phyloP scores from a whole-genome alignment of 2,329 filamentous ascomycete genomes.

The Hymenoscyphus infarciens region DNA sequence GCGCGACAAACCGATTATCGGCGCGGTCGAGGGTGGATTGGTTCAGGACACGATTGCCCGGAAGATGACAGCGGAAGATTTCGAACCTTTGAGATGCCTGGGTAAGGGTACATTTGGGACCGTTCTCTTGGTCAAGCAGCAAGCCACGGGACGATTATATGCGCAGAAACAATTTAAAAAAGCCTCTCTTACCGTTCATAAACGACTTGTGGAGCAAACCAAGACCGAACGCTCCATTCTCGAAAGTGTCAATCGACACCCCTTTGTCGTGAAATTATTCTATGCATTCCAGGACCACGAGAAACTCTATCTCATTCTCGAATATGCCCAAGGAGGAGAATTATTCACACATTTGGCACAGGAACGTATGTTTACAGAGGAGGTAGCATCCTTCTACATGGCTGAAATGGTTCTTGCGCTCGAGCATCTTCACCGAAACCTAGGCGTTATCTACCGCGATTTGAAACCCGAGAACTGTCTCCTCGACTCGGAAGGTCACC shows the following conservation, averaged over 20 bases:
- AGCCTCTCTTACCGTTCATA: constrained; percentile 90
- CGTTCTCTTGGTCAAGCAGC: constrained; percentile 89
- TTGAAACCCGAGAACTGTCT: constrained; percentile 98
- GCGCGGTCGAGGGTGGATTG: constrained; percentile 52
- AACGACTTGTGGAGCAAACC: constrained; percentile 93
- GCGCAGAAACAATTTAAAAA: constrained; percentile 99
- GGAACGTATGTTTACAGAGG: constrained; percentile 92
- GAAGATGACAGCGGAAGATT: constrained; percentile 91
- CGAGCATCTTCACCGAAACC: constrained; percentile 84
- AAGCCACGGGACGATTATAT: constrained; percentile 79
- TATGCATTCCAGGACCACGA: constrained; percentile 98
- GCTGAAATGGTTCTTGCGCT: constrained; percentile 94
- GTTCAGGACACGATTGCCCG: constrained; percentile 47
- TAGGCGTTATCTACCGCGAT: constrained; percentile 94
- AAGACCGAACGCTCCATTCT: constrained; percentile 94
- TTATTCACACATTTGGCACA: constrained; percentile 91
- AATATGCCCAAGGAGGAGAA: constrained; percentile 96
- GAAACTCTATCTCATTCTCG: constrained; percentile 94
- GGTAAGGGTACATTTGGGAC: constrained; percentile 97
- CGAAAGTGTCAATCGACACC: constrained; percentile 92
- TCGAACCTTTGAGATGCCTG: constrained; percentile 84
- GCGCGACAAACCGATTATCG: constrained; percentile 37
- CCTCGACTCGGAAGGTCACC: constrained; percentile 83
- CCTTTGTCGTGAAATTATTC: constrained; percentile 96
- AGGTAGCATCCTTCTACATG: constrained; percentile 94